Evolutionary conservation across 371 early-diverging fungal species (phyloP).

Genomic region (Mucor sp.): DNA sequence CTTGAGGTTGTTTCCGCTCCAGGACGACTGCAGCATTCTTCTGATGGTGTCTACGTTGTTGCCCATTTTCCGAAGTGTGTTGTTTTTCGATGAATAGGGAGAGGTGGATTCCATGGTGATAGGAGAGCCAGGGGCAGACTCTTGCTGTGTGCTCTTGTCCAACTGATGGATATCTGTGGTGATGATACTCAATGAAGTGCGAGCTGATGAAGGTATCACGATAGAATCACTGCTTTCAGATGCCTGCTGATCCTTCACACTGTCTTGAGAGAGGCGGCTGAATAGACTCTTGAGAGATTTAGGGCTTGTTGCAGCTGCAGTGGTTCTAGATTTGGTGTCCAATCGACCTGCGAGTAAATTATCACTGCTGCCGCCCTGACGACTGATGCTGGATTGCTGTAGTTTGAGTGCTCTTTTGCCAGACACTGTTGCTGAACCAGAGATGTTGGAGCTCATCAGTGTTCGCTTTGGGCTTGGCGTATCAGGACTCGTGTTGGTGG

Average conservation of each 20-base stretch:
- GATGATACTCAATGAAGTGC: neutral
- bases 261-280: neutral
- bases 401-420: conserved; percentile 2
- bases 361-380: neutral
- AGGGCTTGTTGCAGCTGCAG: neutral
- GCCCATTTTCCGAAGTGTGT: conserved; percentile 4
- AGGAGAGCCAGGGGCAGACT: conserved; percentile 12
- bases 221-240: neutral
- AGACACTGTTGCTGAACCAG: conserved; percentile 22
- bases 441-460: conserved; percentile 13
- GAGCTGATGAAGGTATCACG: neutral
- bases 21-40: conserved; percentile 37
- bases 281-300: conserved; percentile 9
- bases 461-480: conserved; percentile 14
- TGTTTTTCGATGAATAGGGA: conserved; percentile 16
- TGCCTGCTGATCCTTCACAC: neutral
- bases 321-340: neutral
- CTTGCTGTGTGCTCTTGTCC: neutral
- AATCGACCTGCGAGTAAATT: neutral
- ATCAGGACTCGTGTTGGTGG: neutral
- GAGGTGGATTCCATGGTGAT: neutral
- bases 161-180: neutral
- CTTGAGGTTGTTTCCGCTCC: conserved; percentile 30
- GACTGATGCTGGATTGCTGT: neutral
- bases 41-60: conserved; percentile 41